Base-by-base conservation (phyloP, 2,329 filamentous ascomycete genomes). In the Ascochyta fabae region DNA sequence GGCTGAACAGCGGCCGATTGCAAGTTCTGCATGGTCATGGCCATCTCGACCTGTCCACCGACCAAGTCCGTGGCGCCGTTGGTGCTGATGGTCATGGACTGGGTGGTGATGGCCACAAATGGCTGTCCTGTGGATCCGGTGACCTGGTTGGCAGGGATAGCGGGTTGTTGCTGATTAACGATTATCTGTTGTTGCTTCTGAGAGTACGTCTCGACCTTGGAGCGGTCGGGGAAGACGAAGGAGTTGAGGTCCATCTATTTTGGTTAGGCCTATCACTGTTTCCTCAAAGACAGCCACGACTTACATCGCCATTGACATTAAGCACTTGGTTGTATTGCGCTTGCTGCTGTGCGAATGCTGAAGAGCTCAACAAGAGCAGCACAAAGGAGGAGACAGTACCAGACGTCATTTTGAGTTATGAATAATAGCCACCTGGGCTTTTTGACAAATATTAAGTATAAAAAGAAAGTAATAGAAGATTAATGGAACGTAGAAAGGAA, bases 161-260 rank as follows among this genome's bases (percentile, higher is more conserved):
- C 59, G 9, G 70, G 67, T 27, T 63, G 66, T 59, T 75, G 69
- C 61, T 75, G 73, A 73, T 75, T 75, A 69, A 75, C 73, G 24
- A 75, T 74, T 70, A 75, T 58, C 49, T 75, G 73, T 33, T 72
- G 72, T 51, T 75, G 73, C 42, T 66, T 74, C 45, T 75, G 73
- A 3, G 72, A 75, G 49, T 73, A 75, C 1, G 72, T 74, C 60
- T 75, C 73, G 33, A 75, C 56, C 53, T 67, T 72, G 33, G 72
- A 74, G 40, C 71, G 66, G 56, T 75, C 73, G 9, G 72, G 73
- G 47, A 75, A 75, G 38, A 64, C 48, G 53, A 75, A 72, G 9
- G 72, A 74, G 61, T 75, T 75, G 31, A 75, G 62, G 36, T 58
- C 39, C 73, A 75, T 75, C 73, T 75, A 38, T 7, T 1, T 29